phyloP scores from a whole-genome alignment of 495 filamentous ascomycete genomes.

The Halenospora varia region DNA sequence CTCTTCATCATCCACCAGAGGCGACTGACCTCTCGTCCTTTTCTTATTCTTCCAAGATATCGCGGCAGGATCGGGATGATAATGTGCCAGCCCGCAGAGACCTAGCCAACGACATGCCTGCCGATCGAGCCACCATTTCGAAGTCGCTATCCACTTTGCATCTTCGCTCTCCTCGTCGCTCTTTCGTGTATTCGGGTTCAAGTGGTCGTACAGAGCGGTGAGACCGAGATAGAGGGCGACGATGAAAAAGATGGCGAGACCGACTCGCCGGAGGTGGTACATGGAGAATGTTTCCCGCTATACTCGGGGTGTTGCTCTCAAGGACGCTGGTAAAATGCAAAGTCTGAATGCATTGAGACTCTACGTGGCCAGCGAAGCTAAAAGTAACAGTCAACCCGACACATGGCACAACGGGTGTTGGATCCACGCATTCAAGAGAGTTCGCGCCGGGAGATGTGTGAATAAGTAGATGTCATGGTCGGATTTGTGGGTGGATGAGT shows the following conservation, averaged over 20 bases:
- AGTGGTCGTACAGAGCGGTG: conserved; percentile 14
- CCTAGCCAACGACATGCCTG: conserved; percentile 71
- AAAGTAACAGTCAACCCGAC: not conserved
- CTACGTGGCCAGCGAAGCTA: conserved; percentile 10
- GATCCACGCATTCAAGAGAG: not conserved
- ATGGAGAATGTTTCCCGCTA: conserved; percentile 8
- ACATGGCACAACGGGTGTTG: not conserved
- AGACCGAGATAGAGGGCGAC: conserved; percentile 19
- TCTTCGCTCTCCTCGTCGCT: conserved; percentile 52
- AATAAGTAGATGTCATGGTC: not conserved
- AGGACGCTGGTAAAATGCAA: not conserved
- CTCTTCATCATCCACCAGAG: conserved; percentile 19
- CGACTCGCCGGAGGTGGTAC: conserved; percentile 15
- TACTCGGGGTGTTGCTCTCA: not conserved
- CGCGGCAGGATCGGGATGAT: conserved; percentile 44
- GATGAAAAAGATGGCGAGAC: conserved; percentile 15
- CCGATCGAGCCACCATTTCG: conserved; percentile 67
- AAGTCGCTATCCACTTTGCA: conserved; percentile 64
- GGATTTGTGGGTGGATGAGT: not conserved
- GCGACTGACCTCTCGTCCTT: not conserved
- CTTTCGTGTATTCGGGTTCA: conserved; percentile 23
- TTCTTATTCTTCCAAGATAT: conserved; percentile 26
- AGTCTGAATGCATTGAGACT: conserved; percentile 2
- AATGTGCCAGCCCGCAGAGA: conserved; percentile 65
- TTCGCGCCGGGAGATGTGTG: not conserved